Evolutionary conservation across 495 filamentous ascomycete genomes (phyloP), one percentile per base, ranked within the genome.

Genomic region (Chaetomium cochliodes): DNA sequence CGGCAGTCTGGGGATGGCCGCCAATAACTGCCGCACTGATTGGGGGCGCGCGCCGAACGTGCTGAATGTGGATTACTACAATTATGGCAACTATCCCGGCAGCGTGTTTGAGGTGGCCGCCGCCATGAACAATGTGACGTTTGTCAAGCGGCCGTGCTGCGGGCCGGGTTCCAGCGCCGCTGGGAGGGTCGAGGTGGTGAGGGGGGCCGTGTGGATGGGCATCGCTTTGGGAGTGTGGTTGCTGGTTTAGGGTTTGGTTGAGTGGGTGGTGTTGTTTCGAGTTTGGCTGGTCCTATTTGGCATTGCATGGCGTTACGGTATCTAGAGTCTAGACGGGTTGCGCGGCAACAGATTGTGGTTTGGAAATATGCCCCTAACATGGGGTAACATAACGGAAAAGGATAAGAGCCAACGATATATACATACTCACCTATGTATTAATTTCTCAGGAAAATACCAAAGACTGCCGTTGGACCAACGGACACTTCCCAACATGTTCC

Each of bases 31-130:
- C 74, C 84, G 81, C 79, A 79, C 63, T 0, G 77, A 77, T 25
- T 96, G 90, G 90, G 80, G 80, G 23, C 84, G 88, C 42, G 81
- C 89, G 2, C 93, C 93, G 0, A 96, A 90, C 72, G 90, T 96
- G 69, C 81, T 98, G 9, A 85, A 97, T 28, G 91, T 97, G 5
- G 93, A 98, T 73, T 96, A 90, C 73, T 96, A 93, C 76, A 89
- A 96, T 69, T 75, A 76, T 58, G 92, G 90, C 57, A 79, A 78
- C 15, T 85, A 77, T 58, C 65, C 78, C 1, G 93, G 93, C n/a
- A 89, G 89, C 5, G 93, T 97, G 49, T 97, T 98, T 71, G 86
- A 93, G 70, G 92, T 94, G 46, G 93, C 93, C 3, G 93, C 93
- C 12, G 73, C 81, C 66, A 86, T 87, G 71, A 98, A 98, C 74